These are phyloP conservation scores for Reutealis trisperma DNA, from an alignment of 345 rosid species.

Conservation along the genomic window DNA sequence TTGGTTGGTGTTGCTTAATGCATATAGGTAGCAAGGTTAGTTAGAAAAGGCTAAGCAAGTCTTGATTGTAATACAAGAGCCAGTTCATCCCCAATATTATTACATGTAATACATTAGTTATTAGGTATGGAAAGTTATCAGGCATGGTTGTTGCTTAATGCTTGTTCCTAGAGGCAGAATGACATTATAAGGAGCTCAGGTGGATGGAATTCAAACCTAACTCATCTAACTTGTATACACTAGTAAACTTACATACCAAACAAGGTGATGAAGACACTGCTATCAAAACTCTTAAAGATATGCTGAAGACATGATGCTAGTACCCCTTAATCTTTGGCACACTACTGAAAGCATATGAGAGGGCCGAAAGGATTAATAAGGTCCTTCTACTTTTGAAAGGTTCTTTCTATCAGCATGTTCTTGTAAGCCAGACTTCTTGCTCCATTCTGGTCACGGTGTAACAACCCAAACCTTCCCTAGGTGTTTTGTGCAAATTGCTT, in stretches of 20 bases:
- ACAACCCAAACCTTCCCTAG: too few relatives aligned
- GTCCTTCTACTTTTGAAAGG: conserved; percentile 67
- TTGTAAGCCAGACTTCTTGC: conserved; percentile 71
- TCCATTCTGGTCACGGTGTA: conserved; percentile 78
- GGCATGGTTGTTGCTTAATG: conserved; percentile 67
- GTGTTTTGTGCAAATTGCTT: too few relatives aligned
- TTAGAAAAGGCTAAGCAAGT: conserved; percentile 66
- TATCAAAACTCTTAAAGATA: conserved; percentile 59
- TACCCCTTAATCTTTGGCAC: conserved; percentile 66
- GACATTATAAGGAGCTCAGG: conserved; percentile 64
- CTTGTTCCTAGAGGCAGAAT: conserved; percentile 49
- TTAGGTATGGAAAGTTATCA: conserved; percentile 79
- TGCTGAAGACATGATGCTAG: conserved; percentile 69
- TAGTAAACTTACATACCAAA: conserved; percentile 72
- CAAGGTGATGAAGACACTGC: conserved; percentile 70
- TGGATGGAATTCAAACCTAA: conserved; percentile 70
- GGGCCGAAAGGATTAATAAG: conserved; percentile 56
- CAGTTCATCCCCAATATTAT: conserved; percentile 53
- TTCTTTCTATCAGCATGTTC: conserved; percentile 60
- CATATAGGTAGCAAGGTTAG: conserved; percentile 83
- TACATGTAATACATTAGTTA: conserved; percentile 75
- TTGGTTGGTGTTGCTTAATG: conserved; percentile 86
- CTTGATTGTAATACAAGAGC: conserved; percentile 55
- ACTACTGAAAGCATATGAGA: conserved; percentile 73
- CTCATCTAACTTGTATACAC: conserved; percentile 75